Evolutionary conservation across 2,329 filamentous ascomycete genomes (phyloP), one percentile per base, ranked within the genome.

Genomic region (Leptodontidium sp.): DNA sequence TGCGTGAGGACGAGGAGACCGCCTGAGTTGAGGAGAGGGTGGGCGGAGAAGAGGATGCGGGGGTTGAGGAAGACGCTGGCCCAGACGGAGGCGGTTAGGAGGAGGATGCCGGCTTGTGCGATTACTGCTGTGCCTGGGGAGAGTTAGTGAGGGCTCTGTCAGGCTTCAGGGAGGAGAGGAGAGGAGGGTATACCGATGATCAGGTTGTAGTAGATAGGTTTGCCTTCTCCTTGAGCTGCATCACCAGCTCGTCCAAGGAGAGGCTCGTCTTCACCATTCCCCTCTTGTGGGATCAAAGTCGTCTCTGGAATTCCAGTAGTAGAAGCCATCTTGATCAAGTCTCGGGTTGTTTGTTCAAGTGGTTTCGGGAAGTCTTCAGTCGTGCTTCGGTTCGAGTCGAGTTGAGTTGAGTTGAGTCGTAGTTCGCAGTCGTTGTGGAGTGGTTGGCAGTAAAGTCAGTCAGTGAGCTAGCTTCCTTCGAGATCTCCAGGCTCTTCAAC

Each of bases 1-100:
- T 98, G 91, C 21, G 92, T 86, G 75, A 96, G 84, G 68, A 93
- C 84, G 71, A 97, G 84, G 68, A 97, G 80, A 61, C 89, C 94
- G 67, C 91, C 73, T 12, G 83, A 85, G 81, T 87, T 84, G 68
- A 90, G 83, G 78, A 98, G 89, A 8, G 95, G 95, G 80, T 98
- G 95, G 9, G 91, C 89, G 21, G 93, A 94, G 86, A 98, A 97
- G 75, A 97, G 88, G 49, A 93, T 92, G 70, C 97, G 78, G 38
- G 83, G 72, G 55, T 86, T 84, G 52, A 88, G 86, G 77, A 97
- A 88, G 72, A 98, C 87, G 66, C 87, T 87, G 57, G 88, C 87
- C 93, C 93, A 97, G 73, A 97, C 85, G 67, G 95, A 87, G 45
- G 88, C 87, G 61, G 89, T 83, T 71, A 98, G 87, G 72, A 97